Evolutionary conservation across 805 yeast species (phyloP), one percentile per base, ranked within the genome.

Genomic region (Wickerhamomyces canadensis): DNA sequence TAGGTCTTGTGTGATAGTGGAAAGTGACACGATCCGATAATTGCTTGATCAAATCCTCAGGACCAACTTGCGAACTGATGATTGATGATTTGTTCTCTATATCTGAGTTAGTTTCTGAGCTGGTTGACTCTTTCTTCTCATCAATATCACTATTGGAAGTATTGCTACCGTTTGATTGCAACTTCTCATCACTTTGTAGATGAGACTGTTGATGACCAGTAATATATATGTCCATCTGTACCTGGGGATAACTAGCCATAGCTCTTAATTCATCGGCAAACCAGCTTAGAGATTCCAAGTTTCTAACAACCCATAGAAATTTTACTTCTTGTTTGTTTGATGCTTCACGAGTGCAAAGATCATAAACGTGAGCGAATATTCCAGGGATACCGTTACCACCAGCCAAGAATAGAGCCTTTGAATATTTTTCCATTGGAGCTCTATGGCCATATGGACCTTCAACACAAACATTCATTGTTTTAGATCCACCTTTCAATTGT

Each of bases 271-370:
- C 78, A 6, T 59, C 52, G 3, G 44, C 36, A 45, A 74, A 72
- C 76, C 76, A 74, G 5, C 43, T 42, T 17, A 82, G 51, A 13
- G 78, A 68, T 30, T 60, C 58, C 39, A 65, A 61, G 33, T 77
- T 74, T 36, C 79, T 64, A n/a, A 82, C 66, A 11, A 73, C 68
- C 94, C 94, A 84, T 32, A 70, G 58, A 39, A 83, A 64, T 41
- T 72, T 68, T 27, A 65, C 57, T 27, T 55, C 50, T 15, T 56
- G 59, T 26, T 56, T 53, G 13, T 34, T 41, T 19, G 40, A 48
- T 36, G 44, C 28, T 31, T 44, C 49, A 18, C 44, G 40, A 16
- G 44, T 42, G 17, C 49, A 35, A 5, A 57, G 35, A 24, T 57
- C 51, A n/a, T 44, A 36, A 9, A 60, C 67, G 41, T 70, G 68